Evolutionary conservation across 139 green algal genomes (phyloP).

Genomic region (Chlorella vulgaris): DNA sequence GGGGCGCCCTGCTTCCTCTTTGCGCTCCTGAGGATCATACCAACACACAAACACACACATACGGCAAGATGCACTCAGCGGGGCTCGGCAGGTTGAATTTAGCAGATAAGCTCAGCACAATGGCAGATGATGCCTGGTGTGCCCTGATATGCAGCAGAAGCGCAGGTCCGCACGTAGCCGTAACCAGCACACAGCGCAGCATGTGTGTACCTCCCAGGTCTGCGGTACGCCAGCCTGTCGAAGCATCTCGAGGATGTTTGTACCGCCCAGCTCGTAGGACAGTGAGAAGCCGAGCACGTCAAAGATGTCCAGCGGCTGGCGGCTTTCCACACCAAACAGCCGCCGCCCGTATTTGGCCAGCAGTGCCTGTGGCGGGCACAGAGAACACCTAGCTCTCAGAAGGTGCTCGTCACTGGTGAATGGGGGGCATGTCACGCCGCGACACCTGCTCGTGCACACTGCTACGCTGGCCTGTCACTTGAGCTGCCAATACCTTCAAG

Average conservation of each 20-base stretch:
- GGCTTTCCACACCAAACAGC: slow-evolving; percentile 72
- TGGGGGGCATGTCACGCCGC: neutral
- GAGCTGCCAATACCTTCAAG: no score
- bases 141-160: no score
- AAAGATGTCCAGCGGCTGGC: slow-evolving; percentile 59
- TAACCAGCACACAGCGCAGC: neutral
- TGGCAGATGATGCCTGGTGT: no score
- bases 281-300: slow-evolving; percentile 73
- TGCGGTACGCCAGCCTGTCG: slow-evolving; percentile 47
- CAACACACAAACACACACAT: no score
- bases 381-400: neutral
- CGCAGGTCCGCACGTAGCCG: no score
- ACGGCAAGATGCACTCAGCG: no score
- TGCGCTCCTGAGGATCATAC: slow-evolving; percentile 10
- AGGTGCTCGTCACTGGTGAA: no score
- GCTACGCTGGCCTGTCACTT: no score
- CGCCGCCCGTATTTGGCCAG: slow-evolving; percentile 51
- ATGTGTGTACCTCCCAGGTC: slow-evolving; percentile 47
- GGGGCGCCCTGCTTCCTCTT: slow-evolving; percentile 30
- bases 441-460: no score
- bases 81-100: no score
- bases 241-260: slow-evolving; percentile 82
- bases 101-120: no score
- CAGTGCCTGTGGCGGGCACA: slow-evolving; percentile 34
- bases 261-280: slow-evolving; percentile 68